phyloP scores from a whole-genome alignment of 768 basidiomycete species.

The Candolleomyces aberdarensis region DNA sequence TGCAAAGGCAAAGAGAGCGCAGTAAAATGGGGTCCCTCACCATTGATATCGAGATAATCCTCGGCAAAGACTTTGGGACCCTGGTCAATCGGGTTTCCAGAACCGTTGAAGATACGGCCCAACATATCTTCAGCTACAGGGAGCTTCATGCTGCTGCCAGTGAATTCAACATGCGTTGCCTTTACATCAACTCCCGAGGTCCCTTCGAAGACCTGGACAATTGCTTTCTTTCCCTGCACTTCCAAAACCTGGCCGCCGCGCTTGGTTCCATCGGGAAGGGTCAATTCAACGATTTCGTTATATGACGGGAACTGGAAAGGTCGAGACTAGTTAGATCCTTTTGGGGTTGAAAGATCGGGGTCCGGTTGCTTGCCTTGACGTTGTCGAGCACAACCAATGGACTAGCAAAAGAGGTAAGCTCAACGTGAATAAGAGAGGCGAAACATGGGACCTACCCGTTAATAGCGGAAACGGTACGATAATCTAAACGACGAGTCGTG shows the following conservation, averaged over 20 bases:
- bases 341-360: neutral
- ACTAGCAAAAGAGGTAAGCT: constrained; percentile 36
- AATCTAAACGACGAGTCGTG: constrained; percentile 54
- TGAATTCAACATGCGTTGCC: constrained; percentile 96
- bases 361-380: constrained; percentile 68
- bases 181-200: constrained; percentile 98
- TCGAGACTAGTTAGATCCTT: neutral
- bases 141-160: constrained; percentile 97
- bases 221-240: constrained; percentile 97
- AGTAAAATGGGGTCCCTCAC: constrained; percentile 40
- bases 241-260: constrained; percentile 98
- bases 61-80: constrained; percentile 99
- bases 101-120: constrained; percentile 98
- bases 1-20: neutral
- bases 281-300: constrained; percentile 96
- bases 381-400: constrained; percentile 97
- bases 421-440: constrained; percentile 6
- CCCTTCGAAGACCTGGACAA: constrained; percentile 99
- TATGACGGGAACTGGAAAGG: constrained; percentile 83
- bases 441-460: constrained; percentile 65
- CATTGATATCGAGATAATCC: constrained; percentile 99
- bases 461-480: constrained; percentile 97
- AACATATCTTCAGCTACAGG: constrained; percentile 99
- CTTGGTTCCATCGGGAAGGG: constrained; percentile 91
- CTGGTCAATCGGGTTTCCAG: constrained; percentile 96